Conservation (phyloP, 441 rosid species). For the Euphorbia schlechtendalii region DNA sequence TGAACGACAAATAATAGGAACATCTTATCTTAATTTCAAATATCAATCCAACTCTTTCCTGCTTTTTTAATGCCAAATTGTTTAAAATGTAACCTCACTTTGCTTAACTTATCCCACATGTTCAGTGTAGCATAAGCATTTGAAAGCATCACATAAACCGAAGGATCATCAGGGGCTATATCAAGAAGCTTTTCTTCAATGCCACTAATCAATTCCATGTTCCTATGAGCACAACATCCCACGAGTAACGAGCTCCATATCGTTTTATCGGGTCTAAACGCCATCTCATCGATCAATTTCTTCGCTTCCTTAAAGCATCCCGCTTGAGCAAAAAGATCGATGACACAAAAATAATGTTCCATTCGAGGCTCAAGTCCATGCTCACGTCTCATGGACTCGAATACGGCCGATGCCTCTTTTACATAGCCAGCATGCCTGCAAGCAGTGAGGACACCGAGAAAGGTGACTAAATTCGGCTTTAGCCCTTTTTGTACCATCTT, state of each 20-base stretch:
- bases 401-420: constrained; percentile 17
- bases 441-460: constrained; percentile 55
- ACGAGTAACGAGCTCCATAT: constrained; percentile 60
- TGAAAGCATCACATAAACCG: constrained; percentile 51
- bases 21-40: constrained; percentile 16
- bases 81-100: constrained; percentile 46
- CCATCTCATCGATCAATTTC: constrained; percentile 44
- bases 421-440: constrained; percentile 32
- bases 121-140: constrained; percentile 58
- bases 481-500: constrained; percentile 43
- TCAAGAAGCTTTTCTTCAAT: constrained; percentile 39
- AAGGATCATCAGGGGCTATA: constrained; percentile 38
- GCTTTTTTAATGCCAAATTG: constrained; percentile 41
- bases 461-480: constrained; percentile 63
- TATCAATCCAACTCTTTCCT: constrained; percentile 58
- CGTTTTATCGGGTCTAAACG: constrained; percentile 52
- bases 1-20: too few relatives aligned
- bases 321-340: constrained; percentile 21
- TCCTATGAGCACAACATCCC: constrained; percentile 53
- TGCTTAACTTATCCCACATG: constrained; percentile 53
- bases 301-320: constrained; percentile 47
- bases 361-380: constrained; percentile 43
- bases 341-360: constrained; percentile 58
- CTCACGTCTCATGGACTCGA: constrained; percentile 39
- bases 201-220: constrained; percentile 14